Conservation (phyloP, 805 yeast species). For the Pichia phayaonensis region DNA sequence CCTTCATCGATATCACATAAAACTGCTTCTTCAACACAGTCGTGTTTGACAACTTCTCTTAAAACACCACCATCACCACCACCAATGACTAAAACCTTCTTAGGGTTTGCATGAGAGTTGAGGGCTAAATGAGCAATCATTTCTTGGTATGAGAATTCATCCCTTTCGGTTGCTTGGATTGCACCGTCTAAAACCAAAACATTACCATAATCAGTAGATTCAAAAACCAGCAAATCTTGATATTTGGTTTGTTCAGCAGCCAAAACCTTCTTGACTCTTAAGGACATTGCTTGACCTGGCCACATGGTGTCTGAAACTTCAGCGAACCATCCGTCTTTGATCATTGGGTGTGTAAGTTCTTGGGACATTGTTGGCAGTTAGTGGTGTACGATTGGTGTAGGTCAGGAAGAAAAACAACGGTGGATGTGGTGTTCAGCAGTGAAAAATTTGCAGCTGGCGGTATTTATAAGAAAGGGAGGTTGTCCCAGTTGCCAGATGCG, state of each 20-base stretch:
- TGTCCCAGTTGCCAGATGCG: not conserved
- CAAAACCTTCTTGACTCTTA: conserved; percentile 78
- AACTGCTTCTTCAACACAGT: conserved; percentile 76
- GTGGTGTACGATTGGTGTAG: too few relatives aligned
- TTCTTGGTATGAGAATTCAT: conserved; percentile 96
- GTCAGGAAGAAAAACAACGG: too few relatives aligned
- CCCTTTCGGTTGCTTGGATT: conserved; percentile 94
- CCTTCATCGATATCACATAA: conserved; percentile 94
- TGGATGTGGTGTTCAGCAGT: not conserved
- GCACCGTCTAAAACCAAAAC: conserved; percentile 92
- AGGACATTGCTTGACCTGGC: conserved; percentile 98
- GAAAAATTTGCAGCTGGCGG: not conserved
- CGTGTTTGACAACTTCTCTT: conserved; percentile 89
- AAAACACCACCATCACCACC: conserved; percentile 99
- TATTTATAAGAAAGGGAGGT: not conserved
- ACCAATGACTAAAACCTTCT: conserved; percentile 88
- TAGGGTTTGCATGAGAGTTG: conserved; percentile 91
- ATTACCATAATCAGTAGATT: conserved; percentile 90
- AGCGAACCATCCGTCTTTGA: conserved; percentile 92
- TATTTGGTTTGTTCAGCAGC: conserved; percentile 81
- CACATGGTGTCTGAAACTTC: conserved; percentile 94
- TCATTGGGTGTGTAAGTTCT: conserved; percentile 47
- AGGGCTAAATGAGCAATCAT: conserved; percentile 94
- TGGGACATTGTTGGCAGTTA: conserved; percentile 8
- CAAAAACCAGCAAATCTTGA: conserved; percentile 91